These are phyloP conservation scores for Mucor velutinosus DNA, from an alignment of 371 early-diverging fungal species.

Conservation along the genomic window DNA sequence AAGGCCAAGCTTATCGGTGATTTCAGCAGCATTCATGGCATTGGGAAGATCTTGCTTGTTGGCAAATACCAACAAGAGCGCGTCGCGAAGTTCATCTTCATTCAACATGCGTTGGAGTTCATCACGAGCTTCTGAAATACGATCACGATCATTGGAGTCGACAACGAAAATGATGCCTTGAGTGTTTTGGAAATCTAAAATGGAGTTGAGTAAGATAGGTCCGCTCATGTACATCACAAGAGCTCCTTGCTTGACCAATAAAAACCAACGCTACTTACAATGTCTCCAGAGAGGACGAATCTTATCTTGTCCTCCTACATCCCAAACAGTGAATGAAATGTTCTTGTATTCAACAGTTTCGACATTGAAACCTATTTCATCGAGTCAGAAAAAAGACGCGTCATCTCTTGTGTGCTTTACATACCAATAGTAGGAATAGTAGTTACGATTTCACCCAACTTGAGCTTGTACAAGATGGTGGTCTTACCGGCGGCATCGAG, in stretches of 20 bases:
- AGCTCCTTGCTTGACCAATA: no score
- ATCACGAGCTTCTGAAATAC: constrained; percentile 84
- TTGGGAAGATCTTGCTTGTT: constrained; percentile 97
- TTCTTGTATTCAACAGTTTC: constrained; percentile 97
- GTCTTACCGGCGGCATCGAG: constrained; percentile 99
- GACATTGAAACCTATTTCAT: constrained; percentile 79
- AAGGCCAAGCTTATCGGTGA: constrained; percentile 89
- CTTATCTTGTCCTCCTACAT: constrained; percentile 84
- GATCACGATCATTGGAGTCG: constrained; percentile 91
- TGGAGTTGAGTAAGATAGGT: not conserved
- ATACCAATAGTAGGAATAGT: constrained; percentile 90
- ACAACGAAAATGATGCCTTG: constrained; percentile 98
- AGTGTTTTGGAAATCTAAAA: constrained; percentile 87
- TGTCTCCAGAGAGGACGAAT: constrained; percentile 61
- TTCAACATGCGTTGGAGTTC: constrained; percentile 88
- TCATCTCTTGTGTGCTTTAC: not conserved
- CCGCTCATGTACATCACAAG: no score
- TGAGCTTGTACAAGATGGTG: constrained; percentile 88
- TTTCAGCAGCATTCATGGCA: constrained; percentile 93
- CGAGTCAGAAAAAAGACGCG: constrained; percentile 4
- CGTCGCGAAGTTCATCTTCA: constrained; percentile 93
- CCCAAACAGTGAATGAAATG: constrained; percentile 97
- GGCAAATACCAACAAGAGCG: constrained; percentile 91
- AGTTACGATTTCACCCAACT: constrained; percentile 94
- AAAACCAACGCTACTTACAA: constrained; percentile 32